Evolutionary conservation across 2,329 filamentous ascomycete species (phyloP).

Genomic region (Lasiodiplodia hormozganensis): DNA sequence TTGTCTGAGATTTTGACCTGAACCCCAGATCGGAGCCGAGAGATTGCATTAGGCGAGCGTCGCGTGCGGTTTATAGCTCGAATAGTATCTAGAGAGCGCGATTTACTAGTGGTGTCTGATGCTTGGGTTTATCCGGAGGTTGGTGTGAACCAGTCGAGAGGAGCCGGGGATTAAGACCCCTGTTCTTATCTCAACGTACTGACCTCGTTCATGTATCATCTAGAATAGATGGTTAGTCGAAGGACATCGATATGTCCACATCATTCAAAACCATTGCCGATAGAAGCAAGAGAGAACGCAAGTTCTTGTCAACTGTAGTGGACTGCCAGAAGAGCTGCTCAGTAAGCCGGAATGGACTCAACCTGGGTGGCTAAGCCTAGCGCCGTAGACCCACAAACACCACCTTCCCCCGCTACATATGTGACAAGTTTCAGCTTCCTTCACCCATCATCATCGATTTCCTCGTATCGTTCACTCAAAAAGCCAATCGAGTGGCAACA

Average conservation of each 20-base stretch:
- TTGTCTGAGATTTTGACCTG: background rate
- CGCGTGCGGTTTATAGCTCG: background rate
- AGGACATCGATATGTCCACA: background rate
- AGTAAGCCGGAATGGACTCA: background rate
- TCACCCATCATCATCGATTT: background rate
- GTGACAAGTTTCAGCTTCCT: background rate
- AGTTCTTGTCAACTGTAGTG: too few relatives aligned
- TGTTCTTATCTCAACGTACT: background rate
- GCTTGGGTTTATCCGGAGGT: background rate
- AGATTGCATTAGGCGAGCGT: background rate
- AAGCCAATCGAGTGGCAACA: background rate
- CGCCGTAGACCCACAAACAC: background rate
- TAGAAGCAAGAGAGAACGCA: too few relatives aligned
- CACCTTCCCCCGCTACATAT: too few relatives aligned
- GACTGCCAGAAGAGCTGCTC: too few relatives aligned
- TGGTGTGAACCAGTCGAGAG: background rate
- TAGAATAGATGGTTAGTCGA: background rate
- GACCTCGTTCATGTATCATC: background rate
- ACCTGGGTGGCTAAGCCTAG: background rate
- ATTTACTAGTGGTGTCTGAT: background rate
- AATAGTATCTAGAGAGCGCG: background rate
- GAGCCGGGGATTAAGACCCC: background rate
- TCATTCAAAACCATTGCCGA: too few relatives aligned
- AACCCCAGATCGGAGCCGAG: background rate
- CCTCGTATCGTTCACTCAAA: background rate